Conservation (phyloP, 2,329 filamentous ascomycete genomes). For the Colletotrichum magnum region DNA sequence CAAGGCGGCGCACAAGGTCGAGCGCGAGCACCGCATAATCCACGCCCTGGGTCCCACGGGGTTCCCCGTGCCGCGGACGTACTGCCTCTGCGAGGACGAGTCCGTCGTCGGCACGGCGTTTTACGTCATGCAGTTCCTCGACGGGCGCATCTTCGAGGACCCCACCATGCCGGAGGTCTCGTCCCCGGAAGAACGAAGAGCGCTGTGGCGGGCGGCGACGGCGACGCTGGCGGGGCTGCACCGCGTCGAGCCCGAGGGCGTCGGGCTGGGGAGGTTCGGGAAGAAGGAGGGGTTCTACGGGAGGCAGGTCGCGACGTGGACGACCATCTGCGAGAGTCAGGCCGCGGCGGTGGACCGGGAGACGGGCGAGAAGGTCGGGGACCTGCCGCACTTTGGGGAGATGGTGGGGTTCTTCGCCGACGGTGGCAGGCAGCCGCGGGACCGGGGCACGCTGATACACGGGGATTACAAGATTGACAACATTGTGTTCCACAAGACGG, state of each 20-base stretch:
- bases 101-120: slow-evolving; percentile 89
- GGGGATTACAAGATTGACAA: slow-evolving; percentile 98
- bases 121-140: slow-evolving; percentile 97
- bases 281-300: slow-evolving; percentile 83
- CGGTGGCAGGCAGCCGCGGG: slow-evolving; percentile 81
- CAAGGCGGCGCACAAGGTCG: slow-evolving; percentile 95
- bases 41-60: slow-evolving; percentile 83
- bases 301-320: slow-evolving; percentile 88
- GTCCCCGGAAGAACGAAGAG: slow-evolving; percentile 76
- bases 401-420: slow-evolving; percentile 85
- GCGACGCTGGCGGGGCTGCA: slow-evolving; percentile 89
- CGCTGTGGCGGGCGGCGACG: slow-evolving; percentile 90
- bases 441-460: slow-evolving; percentile 86
- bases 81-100: slow-evolving; percentile 88
- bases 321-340: slow-evolving; percentile 83
- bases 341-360: slow-evolving; percentile 82
- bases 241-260: slow-evolving; percentile 74
- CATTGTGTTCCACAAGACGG: slow-evolving; percentile 89
- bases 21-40: slow-evolving; percentile 94
- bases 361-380: slow-evolving; percentile 81
- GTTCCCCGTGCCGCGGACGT: slow-evolving; percentile 87
- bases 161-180: slow-evolving; percentile 80
- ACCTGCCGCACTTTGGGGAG: slow-evolving; percentile 86
- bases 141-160: slow-evolving; percentile 94
- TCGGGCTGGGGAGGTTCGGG: slow-evolving; percentile 82